A percentile compares a stretch with the other conserved stretches of the same genome.
These are phyloP conservation scores for Colletotrichum navitas DNA, from an alignment of 2,329 filamentous ascomycete genomes.

Conservation along the genomic window DNA sequence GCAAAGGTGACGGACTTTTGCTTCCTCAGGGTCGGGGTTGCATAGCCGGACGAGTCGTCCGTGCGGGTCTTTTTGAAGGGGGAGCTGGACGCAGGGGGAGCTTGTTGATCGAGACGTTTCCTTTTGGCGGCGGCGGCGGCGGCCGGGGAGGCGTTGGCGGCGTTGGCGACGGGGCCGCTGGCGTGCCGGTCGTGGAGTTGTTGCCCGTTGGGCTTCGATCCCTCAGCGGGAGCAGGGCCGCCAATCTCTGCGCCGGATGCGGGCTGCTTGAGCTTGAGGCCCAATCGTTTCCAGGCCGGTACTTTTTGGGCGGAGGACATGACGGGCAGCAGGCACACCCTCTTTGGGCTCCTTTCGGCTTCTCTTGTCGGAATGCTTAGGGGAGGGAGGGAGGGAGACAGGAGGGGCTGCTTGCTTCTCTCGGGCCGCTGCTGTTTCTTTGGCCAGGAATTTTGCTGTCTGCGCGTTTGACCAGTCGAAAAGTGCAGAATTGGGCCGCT, in stretches of 20 bases:
- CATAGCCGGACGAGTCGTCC: constrained; percentile 34
- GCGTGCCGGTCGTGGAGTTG: constrained; percentile 42
- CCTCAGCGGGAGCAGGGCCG: constrained; percentile 36
- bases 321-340: constrained; percentile 48
- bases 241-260: constrained; percentile 44
- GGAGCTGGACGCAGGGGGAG: constrained; percentile 40
- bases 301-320: constrained; percentile 60
- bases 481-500: constrained; percentile 32
- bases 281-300: constrained; percentile 73
- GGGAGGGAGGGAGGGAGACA: constrained; percentile 21
- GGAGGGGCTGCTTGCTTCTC: constrained; percentile 13
- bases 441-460: constrained; percentile 33
- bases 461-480: constrained; percentile 33
- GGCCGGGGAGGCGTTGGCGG: constrained; percentile 28
- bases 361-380: constrained; percentile 1
- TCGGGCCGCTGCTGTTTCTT: constrained; percentile 25
- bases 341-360: constrained; percentile 10
- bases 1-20: constrained; percentile 65
- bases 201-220: constrained; percentile 46
- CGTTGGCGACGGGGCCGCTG: constrained; percentile 38
- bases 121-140: constrained; percentile 44
- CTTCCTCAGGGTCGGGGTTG: constrained; percentile 47
- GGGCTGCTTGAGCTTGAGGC: constrained; percentile 69
- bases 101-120: constrained; percentile 42
- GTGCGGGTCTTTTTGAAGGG: constrained; percentile 50